phyloP scores from a whole-genome alignment of 2,329 filamentous ascomycete species.

The Sporothrix sp. region DNA sequence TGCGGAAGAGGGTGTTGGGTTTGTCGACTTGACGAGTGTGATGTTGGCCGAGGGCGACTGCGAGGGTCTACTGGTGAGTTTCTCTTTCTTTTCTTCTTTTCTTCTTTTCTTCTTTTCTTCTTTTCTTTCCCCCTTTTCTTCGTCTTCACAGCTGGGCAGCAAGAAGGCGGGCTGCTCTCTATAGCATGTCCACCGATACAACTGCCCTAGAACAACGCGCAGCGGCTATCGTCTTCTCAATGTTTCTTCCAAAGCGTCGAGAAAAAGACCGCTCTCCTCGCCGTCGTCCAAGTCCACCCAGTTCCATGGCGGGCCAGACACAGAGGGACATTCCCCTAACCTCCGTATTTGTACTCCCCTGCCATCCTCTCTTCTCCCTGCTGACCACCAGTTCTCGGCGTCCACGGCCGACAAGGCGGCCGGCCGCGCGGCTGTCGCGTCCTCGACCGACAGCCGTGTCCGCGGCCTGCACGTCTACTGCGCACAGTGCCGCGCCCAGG shows the following conservation, averaged over 20 bases:
- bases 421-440: slow-evolving; percentile 21
- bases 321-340: slow-evolving; percentile 36
- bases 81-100: slow-evolving; percentile 14
- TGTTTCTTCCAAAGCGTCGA: neutral
- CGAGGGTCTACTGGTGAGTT: slow-evolving; percentile 30
- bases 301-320: slow-evolving; percentile 35
- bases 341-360: slow-evolving; percentile 12
- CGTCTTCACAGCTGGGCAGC: too few relatives aligned
- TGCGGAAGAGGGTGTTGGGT: slow-evolving; percentile 56
- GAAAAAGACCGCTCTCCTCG: too few relatives aligned
- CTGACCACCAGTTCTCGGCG: slow-evolving; percentile 30
- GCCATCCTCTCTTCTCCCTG: too few relatives aligned
- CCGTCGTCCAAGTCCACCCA: slow-evolving; percentile 1
- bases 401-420: slow-evolving; percentile 24
- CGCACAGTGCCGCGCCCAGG: slow-evolving; percentile 32
- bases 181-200: slow-evolving; percentile 60
- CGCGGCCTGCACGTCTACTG: slow-evolving; percentile 34
- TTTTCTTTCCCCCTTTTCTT: neutral
- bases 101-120: slow-evolving; percentile 9
- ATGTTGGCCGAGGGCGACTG: slow-evolving; percentile 63
- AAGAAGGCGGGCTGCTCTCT: slow-evolving; percentile 54
- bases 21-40: slow-evolving; percentile 74
- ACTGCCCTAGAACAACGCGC: slow-evolving; percentile 50
- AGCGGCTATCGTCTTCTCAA: too few relatives aligned
- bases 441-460: slow-evolving; percentile 2